Evolutionary conservation across 164 flowering plant genomes (phyloP).

Genomic region (Houttuynia cordata): DNA sequence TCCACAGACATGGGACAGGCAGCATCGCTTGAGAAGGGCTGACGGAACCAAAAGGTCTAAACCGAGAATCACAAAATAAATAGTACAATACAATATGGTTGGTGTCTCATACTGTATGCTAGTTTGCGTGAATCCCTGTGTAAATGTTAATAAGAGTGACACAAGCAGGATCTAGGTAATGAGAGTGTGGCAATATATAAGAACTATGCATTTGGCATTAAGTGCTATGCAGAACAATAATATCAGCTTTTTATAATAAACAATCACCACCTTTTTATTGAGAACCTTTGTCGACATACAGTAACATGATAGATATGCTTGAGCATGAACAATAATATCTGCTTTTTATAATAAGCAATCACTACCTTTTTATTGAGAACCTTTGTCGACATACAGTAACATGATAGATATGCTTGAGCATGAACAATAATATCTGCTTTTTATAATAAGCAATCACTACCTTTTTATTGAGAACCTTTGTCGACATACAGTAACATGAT

Average conservation of each 20-base stretch:
- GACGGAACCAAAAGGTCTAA: neutral
- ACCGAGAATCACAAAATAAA: neutral
- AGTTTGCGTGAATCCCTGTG: neutral
- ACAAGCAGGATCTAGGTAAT: neutral
- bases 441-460: neutral
- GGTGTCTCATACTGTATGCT: neutral
- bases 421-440: neutral
- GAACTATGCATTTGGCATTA: neutral
- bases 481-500: neutral
- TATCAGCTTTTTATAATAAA: neutral
- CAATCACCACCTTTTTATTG: neutral
- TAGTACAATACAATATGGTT: neutral
- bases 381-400: neutral
- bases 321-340: neutral
- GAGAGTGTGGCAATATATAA: neutral
- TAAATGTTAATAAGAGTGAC: no score
- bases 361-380: neutral
- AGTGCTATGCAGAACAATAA: neutral
- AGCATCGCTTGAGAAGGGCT: neutral
- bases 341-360: neutral
- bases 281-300: neutral
- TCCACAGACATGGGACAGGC: slow-evolving; percentile 3
- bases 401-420: neutral
- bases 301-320: neutral
- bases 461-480: neutral